Evolutionary conservation across 1,284 basidiomycete genomes (phyloP).

Genomic region (Ceratobasidium papillatum): DNA sequence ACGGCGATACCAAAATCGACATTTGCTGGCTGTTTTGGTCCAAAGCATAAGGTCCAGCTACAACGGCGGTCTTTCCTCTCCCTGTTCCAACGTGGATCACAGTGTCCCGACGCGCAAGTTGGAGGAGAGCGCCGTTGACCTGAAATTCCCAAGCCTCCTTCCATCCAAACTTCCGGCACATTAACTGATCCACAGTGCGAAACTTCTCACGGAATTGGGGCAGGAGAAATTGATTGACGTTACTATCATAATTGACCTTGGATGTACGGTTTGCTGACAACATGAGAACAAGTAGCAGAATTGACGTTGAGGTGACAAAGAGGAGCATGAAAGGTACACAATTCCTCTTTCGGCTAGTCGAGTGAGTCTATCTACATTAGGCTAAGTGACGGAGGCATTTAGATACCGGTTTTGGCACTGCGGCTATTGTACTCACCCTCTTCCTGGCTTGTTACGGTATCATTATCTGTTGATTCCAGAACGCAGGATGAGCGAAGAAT

Average conservation of each 20-base stretch:
- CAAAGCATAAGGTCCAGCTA: conserved; percentile 51
- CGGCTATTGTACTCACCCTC: background rate
- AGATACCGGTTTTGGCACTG: background rate
- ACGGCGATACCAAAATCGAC: conserved; percentile 53
- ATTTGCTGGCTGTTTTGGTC: conserved; percentile 47
- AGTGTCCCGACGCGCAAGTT: conserved; percentile 48
- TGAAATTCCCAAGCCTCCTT: conserved; percentile 46
- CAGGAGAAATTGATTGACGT: background rate
- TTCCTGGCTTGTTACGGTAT: background rate
- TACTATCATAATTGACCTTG: background rate
- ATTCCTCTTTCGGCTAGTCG: background rate
- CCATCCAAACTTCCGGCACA: conserved; percentile 14
- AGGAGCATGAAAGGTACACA: background rate
- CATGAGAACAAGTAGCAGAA: background rate
- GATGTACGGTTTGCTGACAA: background rate
- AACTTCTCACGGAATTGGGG: background rate
- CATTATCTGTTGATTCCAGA: background rate
- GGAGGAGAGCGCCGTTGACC: conserved; percentile 46
- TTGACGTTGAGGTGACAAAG: background rate
- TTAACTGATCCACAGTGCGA: background rate
- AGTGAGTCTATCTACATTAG: background rate
- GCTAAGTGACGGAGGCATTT: background rate
- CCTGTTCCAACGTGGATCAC: conserved; percentile 54
- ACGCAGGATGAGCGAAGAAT: background rate
- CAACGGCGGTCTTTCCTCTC: conserved; percentile 52